A percentile compares a stretch with the other conserved stretches of the same genome.
phyloP scores from a whole-genome alignment of 2,329 filamentous ascomycete genomes.

The Fulvia fulva region DNA sequence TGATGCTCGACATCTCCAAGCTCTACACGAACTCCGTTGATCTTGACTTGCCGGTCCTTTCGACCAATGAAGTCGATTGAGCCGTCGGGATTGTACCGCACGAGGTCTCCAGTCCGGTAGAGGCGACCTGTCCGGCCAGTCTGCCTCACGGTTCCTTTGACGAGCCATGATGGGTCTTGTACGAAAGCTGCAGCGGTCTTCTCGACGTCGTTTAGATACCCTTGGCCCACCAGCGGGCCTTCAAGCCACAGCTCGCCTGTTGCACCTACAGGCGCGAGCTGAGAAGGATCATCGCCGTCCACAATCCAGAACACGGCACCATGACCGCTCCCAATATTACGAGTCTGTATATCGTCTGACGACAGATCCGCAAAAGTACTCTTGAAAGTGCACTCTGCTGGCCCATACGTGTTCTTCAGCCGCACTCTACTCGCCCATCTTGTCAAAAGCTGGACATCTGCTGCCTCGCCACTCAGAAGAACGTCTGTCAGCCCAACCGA shows the following conservation, averaged over 20 bases:
- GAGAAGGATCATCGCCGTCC: neutral
- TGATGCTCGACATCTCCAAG: conserved; percentile 17
- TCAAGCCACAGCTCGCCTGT: conserved; percentile 47
- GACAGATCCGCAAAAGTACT: no score
- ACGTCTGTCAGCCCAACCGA: conserved; percentile 27
- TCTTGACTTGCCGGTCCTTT: conserved; percentile 21
- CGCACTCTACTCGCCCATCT: neutral
- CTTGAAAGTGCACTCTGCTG: neutral
- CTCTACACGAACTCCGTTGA: conserved; percentile 21
- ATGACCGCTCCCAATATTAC: neutral
- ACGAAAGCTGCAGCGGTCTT: conserved; percentile 25
- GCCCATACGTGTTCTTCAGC: neutral
- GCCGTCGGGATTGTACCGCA: conserved; percentile 19
- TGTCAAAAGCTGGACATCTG: no score
- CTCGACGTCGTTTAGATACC: conserved; percentile 27
- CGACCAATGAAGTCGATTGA: conserved; percentile 18
- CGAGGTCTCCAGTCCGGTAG: conserved; percentile 25
- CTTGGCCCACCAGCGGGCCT: conserved; percentile 40
- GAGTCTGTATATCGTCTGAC: neutral
- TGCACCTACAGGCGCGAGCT: conserved; percentile 34
- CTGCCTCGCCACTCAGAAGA: conserved; percentile 6
- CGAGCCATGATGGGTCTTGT: conserved; percentile 23
- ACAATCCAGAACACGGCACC: conserved; percentile 2
- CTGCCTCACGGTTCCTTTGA: conserved; percentile 3
- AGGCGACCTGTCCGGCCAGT: conserved; percentile 26